phyloP scores from a whole-genome alignment of 257 asterid species.

The Fraxinus excelsior region DNA sequence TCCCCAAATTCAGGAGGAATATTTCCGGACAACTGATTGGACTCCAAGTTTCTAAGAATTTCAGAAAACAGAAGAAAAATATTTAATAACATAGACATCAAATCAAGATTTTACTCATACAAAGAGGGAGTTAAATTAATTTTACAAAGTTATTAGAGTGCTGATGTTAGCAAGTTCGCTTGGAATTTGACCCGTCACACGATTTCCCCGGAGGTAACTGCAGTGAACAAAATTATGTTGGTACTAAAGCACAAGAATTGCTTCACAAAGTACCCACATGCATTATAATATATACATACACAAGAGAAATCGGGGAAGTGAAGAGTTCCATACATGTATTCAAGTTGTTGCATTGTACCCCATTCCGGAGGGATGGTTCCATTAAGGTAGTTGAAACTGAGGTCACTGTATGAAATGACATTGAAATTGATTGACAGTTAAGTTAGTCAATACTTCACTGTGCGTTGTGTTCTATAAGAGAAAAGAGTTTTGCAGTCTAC shows the following conservation, averaged over 20 bases:
- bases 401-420: not conserved
- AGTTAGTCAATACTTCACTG: not conserved
- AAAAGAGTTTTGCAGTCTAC: not conserved
- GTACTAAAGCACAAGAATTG: not conserved
- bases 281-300: not conserved
- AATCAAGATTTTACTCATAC: not conserved
- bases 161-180: constrained; percentile 53
- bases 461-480: not conserved
- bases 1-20: constrained; percentile 73
- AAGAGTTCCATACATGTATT: constrained; percentile 42
- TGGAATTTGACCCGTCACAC: constrained; percentile 42
- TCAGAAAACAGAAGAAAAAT: not conserved
- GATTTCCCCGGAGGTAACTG: constrained; percentile 64
- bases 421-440: constrained; percentile 19
- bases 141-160: constrained; percentile 49
- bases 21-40: constrained; percentile 63
- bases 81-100: not conserved
- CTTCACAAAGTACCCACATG: not conserved
- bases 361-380: constrained; percentile 53
- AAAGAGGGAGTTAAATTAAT: constrained; percentile 4
- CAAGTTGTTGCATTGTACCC: constrained; percentile 58
- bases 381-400: constrained; percentile 38
- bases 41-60: constrained; percentile 44
- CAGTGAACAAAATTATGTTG: constrained; percentile 17
- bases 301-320: too few species aligned